Percentiles rank a stretch among this genome's conserved stretches.
These are phyloP conservation scores for Camellia sinensis DNA, from an alignment of 148 eudicot genomes.

Conservation along the genomic window DNA sequence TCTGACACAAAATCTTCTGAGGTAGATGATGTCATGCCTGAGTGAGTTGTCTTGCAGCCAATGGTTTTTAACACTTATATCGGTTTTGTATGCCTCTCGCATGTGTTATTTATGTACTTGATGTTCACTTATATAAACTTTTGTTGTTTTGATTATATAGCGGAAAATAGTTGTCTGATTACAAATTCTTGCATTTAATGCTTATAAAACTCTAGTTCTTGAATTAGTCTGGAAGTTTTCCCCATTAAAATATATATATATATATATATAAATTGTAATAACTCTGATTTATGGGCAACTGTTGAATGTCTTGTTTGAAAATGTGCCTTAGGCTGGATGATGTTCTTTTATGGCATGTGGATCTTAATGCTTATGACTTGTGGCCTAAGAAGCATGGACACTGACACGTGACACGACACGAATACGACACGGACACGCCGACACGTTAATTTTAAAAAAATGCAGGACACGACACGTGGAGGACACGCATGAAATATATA, in stretches of 20 bases:
- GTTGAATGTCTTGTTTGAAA: neutral
- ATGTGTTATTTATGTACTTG: neutral
- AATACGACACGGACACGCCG: too few relatives aligned
- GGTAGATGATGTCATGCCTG: neutral
- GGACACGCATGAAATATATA: too few relatives aligned
- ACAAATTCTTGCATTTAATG: neutral
- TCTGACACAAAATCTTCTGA: slow-evolving; percentile 7
- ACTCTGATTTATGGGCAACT: neutral
- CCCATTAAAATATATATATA: too few relatives aligned
- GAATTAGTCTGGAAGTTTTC: neutral
- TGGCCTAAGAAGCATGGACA: too few relatives aligned
- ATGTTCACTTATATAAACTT: neutral
- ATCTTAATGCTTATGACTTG: neutral
- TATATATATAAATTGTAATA: too few relatives aligned
- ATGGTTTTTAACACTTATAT: neutral
- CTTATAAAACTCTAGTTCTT: neutral
- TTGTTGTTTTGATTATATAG: neutral
- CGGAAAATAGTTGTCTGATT: neutral
- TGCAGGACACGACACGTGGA: too few relatives aligned
- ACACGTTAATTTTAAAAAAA: too few relatives aligned
- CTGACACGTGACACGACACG: too few relatives aligned
- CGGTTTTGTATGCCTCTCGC: neutral
- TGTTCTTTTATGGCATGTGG: neutral
- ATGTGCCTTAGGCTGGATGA: neutral
- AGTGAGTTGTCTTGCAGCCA: neutral